Evolutionary conservation across 306 rosid genomes (phyloP).

Genomic region (Fragaria ananassa): DNA sequence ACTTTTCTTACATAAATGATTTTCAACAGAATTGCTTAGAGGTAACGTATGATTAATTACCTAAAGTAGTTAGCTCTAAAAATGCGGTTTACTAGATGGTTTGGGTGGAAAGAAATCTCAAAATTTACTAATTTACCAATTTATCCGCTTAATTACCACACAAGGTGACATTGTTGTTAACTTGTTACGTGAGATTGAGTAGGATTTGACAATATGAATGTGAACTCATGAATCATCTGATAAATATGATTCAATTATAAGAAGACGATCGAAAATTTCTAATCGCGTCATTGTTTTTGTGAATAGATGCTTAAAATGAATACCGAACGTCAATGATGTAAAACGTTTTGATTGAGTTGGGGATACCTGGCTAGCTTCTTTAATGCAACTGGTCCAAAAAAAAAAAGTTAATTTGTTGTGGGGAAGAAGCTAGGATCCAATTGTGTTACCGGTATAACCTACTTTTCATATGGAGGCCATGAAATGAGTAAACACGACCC

Average conservation of each 20-base stretch:
- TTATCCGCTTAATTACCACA: no score
- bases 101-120: no score
- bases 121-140: no score
- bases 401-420: not conserved
- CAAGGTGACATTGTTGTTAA: no score
- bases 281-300: no score
- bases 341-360: not conserved
- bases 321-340: not conserved
- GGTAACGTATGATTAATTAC: not conserved
- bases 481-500: slow-evolving; percentile 41
- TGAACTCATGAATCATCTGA: not conserved
- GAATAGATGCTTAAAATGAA: no score
- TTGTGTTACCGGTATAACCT: slow-evolving; percentile 17
- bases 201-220: not conserved
- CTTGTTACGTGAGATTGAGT: no score
- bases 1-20: not conserved
- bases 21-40: not conserved
- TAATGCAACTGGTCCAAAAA: not conserved
- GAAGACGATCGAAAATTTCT: no score
- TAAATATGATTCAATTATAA: no score
- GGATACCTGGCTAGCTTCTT: not conserved
- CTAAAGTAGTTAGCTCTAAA: no score
- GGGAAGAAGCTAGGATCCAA: not conserved
- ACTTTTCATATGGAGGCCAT: slow-evolving; percentile 35
- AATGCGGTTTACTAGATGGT: no score